phyloP scores from a whole-genome alignment of 352 stramenopile genomes.

The Globisporangium canariense region DNA sequence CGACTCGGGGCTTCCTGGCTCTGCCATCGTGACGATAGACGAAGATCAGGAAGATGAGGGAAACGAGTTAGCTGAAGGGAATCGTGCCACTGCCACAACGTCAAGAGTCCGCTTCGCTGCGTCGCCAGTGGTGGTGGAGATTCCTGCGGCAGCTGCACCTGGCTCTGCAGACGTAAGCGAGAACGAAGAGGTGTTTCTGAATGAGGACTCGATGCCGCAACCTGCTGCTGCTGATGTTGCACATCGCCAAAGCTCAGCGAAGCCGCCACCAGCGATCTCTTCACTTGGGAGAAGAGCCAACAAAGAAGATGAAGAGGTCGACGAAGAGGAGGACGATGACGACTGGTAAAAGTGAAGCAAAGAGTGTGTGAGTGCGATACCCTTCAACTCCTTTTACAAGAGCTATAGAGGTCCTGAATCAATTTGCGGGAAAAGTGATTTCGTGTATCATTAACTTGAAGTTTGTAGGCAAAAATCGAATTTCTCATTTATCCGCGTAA shows the following conservation, averaged over 20 bases:
- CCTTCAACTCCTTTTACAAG: neutral
- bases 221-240: neutral
- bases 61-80: neutral
- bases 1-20: neutral
- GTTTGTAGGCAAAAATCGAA: neutral
- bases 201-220: conserved; percentile 6
- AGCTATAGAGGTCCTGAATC: neutral
- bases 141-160: neutral
- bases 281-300: neutral
- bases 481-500: neutral
- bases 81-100: neutral
- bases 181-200: conserved; percentile 9
- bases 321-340: conserved; percentile 18
- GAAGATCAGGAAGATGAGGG: neutral
- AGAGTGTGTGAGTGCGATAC: neutral
- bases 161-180: conserved; percentile 13
- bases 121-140: conserved; percentile 14
- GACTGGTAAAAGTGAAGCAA: conserved; percentile 10
- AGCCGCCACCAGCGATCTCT: neutral
- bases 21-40: neutral
- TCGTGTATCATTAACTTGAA: neutral
- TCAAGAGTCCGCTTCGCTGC: conserved; percentile 15
- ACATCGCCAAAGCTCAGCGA: neutral
- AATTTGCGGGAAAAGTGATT: neutral
- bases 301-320: conserved; percentile 1